Evolutionary conservation across 2,329 filamentous ascomycete genomes (phyloP), one percentile per base, ranked within the genome.

Genomic region (Orbilia quercus): DNA sequence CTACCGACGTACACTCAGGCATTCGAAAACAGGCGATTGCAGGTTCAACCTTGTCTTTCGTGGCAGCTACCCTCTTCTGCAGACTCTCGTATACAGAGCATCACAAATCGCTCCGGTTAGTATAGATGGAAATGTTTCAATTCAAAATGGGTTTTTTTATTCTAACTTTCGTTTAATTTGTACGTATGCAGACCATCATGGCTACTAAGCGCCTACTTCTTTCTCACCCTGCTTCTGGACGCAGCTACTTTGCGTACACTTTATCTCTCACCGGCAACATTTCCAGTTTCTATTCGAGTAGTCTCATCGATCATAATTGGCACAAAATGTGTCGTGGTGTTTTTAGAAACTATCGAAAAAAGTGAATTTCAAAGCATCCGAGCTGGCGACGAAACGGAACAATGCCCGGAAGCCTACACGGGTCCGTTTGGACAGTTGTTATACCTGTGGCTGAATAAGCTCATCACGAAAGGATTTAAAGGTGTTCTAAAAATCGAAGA

Each of bases 381-480:
- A 14, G 18, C 42, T 55, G 18, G 20, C 4, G 31, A 6, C 2
- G 75, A 76, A 51, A 44, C 31, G n/a, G 75, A 76, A 50, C 31
- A 45, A 42, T 79, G 77, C 55, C 81, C 80, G 0, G 81, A 82
- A 66, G 80, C 81, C 58, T 79, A 78, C 2, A 79, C 78, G 23
- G 80, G 80, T 1, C 75, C 82, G 5, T 80, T 80, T 59, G 79
- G 78, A 4, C 76, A 81, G n/a, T 76, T 79, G 7, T 63, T 80
- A 1, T 82, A 81, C 70, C 78, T 77, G 48, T 82, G 80, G 78
- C 72, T 82, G 36, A 80, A 81, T 67, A 60, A 73, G 14, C 76
- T 82, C 1, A 80, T 82, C 62, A 38, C 67, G 1, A 55, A 59
- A 7, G 82, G 82, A 7, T 83, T 45, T 36, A 47, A 54, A 0